Evolutionary conservation across 2,329 filamentous ascomycete genomes (phyloP).

Genomic region (Phaeosphaeriaceae sp.): DNA sequence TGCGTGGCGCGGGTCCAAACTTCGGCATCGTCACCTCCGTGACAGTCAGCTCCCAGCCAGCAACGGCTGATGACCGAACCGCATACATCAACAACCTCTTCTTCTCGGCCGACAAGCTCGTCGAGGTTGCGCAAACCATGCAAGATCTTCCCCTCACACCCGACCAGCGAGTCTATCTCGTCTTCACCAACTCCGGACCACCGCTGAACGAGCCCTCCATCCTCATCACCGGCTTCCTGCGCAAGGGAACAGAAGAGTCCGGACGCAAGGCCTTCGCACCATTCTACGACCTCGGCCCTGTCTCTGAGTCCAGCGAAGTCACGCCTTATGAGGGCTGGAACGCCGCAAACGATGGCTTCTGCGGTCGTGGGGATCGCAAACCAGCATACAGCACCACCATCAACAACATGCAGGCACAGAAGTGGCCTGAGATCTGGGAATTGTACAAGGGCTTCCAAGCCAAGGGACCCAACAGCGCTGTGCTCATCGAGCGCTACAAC

Average conservation of each 20-base stretch:
- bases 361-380: slow-evolving; percentile 48
- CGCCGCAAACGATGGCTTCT: slow-evolving; percentile 47
- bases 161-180: slow-evolving; percentile 46
- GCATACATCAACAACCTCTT: slow-evolving; percentile 35
- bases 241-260: slow-evolving; percentile 40
- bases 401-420: slow-evolving; percentile 41
- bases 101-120: slow-evolving; percentile 36
- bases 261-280: slow-evolving; percentile 45
- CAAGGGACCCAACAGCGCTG: slow-evolving; percentile 39
- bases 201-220: slow-evolving; percentile 28
- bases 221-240: slow-evolving; percentile 43
- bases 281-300: slow-evolving; percentile 43
- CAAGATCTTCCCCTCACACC: slow-evolving; percentile 46
- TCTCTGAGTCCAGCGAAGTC: slow-evolving; percentile 26
- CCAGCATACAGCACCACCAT: slow-evolving; percentile 48
- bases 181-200: slow-evolving; percentile 37
- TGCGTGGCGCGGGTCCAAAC: slow-evolving; percentile 47
- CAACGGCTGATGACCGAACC: slow-evolving; percentile 25
- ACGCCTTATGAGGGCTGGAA: slow-evolving; percentile 51
- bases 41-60: slow-evolving; percentile 44
- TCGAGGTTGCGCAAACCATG: slow-evolving; percentile 45
- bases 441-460: slow-evolving; percentile 48
- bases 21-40: slow-evolving; percentile 48
- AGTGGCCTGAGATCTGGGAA: slow-evolving; percentile 52
- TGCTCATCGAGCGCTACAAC: slow-evolving; percentile 50